Evolutionary conservation across 208 protist species (phyloP), one percentile per base, ranked within the genome.

Genomic region (Wallacemonas sp.): DNA sequence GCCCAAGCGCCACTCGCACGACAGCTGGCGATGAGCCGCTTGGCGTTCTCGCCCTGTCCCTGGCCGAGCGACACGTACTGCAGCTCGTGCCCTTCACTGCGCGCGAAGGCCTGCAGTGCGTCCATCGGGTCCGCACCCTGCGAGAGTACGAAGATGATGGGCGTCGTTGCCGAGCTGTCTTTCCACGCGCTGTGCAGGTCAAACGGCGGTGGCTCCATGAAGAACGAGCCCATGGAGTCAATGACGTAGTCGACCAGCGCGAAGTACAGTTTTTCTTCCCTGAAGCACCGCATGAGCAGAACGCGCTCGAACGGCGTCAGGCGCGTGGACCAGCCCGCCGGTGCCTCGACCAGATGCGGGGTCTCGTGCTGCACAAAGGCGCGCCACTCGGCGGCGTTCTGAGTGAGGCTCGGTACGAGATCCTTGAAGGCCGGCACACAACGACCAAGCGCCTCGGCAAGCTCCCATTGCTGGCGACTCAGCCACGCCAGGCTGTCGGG

Each of bases 141-240:
- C 12, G 97, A 99, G 8, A 99, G 94, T 13, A 99, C 91, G 76
- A 99, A 99, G 29, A 99, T 93, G 45, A 99, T 91, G 13, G 98
- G 97, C 39, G 93, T 92, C 55, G 83, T 61, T 52, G 85, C 65
- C 21, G 73, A 77, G 69, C 85, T 97, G 78, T 98, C 97, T 32
- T 64, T 66, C 44, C 97, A 85, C 15, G 93, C 89, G 27, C 79
- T 72, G 29, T 72, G 76, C 5, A 99, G 79, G 77, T 97, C 88
- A 55, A 99, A 98, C 19, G 91, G 88, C 32, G 96, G 95, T n/a
- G 95, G 80, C 55, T 98, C 91, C 26, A 97, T 91, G 76, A 94
- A 99, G 37, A 73, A 45, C n/a, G 77, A 42, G n/a, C 97, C 97
- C 76, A 99, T 91, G 38, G 86, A 60, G 27, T 83, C 61, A n/a